Evolutionary conservation across 2,329 filamentous ascomycete species (phyloP), one percentile per base, ranked within the genome.

Genomic region (Fusarium euwallaceae): DNA sequence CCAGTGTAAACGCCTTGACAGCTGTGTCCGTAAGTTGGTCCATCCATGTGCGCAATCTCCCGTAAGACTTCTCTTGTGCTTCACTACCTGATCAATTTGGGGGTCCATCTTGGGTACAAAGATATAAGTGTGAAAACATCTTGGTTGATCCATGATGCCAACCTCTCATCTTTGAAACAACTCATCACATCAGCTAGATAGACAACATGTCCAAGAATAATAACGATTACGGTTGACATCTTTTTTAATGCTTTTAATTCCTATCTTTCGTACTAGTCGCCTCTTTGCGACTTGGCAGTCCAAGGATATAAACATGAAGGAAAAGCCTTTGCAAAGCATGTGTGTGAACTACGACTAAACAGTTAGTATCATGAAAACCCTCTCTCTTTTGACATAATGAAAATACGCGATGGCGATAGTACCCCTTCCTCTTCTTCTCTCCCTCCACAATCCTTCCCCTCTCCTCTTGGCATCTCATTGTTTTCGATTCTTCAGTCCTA

Each of bases 301-400:
- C 51, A 51, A 68, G 22, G 17, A 68, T 76, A 61, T 64, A 73
- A 58, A 53, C 29, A 53, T 53, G 24, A 67, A 68, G 55, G 61
- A 76, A 67, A 63, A 39, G 34, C 55, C 17, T 34, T 51, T 48
- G 22, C 36, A 32, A 64, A 58, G 55, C 16, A 48, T 24, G 24
- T 24, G 22, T 17, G 43, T 39, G 53, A 53, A 60, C 22, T 61
- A 55, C 37, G 27, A 56, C 34, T 17, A 53, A 37, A 32, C 32
- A 59, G 11, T 39, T 10, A 32, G 63, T 17, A 34, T 37, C 34
- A 39, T 61, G n/a, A 67, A 34, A n/a, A 16, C 66, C 32, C 61
- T 56, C 48, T 60, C 68, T 68, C 67, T 64, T 76, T 67, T 72
- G 65, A 77, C 74, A 59, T 41, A 76, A 76, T 71, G 69, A 76